A percentile compares a stretch with the other conserved stretches of the same genome.
Conservation (phyloP, 768 basidiomycete species). For the Pleurotus cornucopiae region DNA sequence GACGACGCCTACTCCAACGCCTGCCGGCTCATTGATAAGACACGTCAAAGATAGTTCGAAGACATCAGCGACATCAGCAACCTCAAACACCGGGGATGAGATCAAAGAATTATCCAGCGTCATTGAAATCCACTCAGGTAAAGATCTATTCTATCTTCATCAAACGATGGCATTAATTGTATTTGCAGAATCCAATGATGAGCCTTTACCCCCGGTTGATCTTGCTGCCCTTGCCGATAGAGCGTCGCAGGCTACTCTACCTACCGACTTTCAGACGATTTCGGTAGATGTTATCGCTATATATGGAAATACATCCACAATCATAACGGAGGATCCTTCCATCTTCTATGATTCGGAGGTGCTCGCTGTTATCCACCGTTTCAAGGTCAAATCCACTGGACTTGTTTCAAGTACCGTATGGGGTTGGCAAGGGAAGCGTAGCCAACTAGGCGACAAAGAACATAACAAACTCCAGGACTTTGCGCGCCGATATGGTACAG, state of each 20-base stretch:
- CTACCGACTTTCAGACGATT: slow-evolving; percentile 45
- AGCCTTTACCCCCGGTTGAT: slow-evolving; percentile 44
- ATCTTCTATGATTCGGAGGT: slow-evolving; percentile 76
- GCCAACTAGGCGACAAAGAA: slow-evolving; percentile 53
- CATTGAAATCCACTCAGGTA: slow-evolving; percentile 24
- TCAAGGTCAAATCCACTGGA: slow-evolving; percentile 59
- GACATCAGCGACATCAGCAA: not conserved
- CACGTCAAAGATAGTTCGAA: slow-evolving; percentile 8
- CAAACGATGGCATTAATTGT: not conserved
- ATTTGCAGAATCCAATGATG: slow-evolving; percentile 32
- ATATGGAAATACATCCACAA: slow-evolving; percentile 41
- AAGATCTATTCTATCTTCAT: not conserved
- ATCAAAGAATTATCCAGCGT: slow-evolving; percentile 10
- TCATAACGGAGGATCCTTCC: slow-evolving; percentile 39
- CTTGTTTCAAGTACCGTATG: slow-evolving; percentile 69
- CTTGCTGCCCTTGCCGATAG: slow-evolving; percentile 33
- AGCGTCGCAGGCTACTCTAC: slow-evolving; percentile 13
- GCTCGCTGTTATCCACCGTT: slow-evolving; percentile 64
- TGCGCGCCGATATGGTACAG: slow-evolving; percentile 68
- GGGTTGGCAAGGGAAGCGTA: slow-evolving; percentile 68
- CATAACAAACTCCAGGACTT: slow-evolving; percentile 66
- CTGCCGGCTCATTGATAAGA: slow-evolving; percentile 48
- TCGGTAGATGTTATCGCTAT: slow-evolving; percentile 74
- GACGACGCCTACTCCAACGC: slow-evolving; percentile 52
- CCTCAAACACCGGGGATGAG: not conserved